Percentiles rank a stretch among this genome's conserved stretches.
phyloP scores from a whole-genome alignment of 2,329 filamentous ascomycete species.

The Monilinia fructicola region DNA sequence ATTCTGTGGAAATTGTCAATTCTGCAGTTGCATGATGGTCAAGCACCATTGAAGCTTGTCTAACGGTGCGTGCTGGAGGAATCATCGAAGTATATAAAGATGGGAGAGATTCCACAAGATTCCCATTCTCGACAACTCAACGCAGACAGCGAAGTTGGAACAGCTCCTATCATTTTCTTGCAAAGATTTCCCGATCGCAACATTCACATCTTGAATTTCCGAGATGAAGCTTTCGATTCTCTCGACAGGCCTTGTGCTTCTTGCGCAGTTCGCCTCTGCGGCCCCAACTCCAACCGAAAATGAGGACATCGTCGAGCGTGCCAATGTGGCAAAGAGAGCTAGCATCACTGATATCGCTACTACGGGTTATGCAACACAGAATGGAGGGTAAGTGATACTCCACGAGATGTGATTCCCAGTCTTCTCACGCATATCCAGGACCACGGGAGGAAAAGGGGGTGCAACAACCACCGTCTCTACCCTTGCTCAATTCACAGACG shows the following conservation, averaged over 20 bases:
- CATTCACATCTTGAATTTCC: neutral
- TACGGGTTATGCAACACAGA: constrained; percentile 49
- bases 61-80: neutral
- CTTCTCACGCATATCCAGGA: constrained; percentile 35
- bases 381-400: constrained; percentile 37
- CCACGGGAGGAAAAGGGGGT: constrained; percentile 49
- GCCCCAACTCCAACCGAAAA: constrained; percentile 50
- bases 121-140: neutral
- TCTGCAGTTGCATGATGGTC: neutral
- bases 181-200: neutral
- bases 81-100: neutral
- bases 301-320: constrained; percentile 33
- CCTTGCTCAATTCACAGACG: constrained; percentile 38
- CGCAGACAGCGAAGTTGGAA: neutral
- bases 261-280: constrained; percentile 43
- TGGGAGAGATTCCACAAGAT: neutral
- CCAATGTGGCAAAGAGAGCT: constrained; percentile 46
- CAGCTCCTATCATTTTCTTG: neutral
- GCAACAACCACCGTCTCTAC: constrained; percentile 48
- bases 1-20: neutral
- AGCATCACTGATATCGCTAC: constrained; percentile 38
- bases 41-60: neutral
- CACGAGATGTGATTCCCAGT: too few relatives aligned
- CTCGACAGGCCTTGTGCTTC: constrained; percentile 47
- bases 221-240: constrained; percentile 52